Evolutionary conservation across 176 grass and related monocot genomes (phyloP).

Genomic region (Tillandsia leiboldiana): DNA sequence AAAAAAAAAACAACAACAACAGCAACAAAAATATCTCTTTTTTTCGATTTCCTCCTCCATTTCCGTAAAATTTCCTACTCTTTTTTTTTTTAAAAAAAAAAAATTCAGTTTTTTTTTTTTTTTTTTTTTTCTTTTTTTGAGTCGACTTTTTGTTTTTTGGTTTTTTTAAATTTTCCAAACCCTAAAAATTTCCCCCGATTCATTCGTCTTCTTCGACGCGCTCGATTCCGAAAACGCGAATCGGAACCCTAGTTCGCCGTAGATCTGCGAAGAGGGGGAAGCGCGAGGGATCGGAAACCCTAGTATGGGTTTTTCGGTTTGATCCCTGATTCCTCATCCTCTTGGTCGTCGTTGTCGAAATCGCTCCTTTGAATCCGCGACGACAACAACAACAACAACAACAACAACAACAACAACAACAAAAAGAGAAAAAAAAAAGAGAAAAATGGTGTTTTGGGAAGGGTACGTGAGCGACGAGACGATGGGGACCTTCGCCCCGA

Average conservation of each 20-base stretch:
- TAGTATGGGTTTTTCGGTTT: neutral
- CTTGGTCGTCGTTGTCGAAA: neutral
- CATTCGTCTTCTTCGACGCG: neutral
- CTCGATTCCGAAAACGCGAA: too few relatives aligned
- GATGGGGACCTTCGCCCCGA: slow-evolving; percentile 83
- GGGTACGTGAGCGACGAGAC: slow-evolving; percentile 73
- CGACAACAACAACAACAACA: too few relatives aligned
- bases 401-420: too few relatives aligned
- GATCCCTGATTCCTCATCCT: neutral
- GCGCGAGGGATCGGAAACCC: neutral
- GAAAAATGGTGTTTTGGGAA: slow-evolving; percentile 69
- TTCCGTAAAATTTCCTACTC: too few relatives aligned
- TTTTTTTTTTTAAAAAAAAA: too few relatives aligned
- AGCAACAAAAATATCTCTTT: neutral
- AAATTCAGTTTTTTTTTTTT: too few relatives aligned
- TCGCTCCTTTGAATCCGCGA: neutral
- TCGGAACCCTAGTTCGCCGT: too few relatives aligned
- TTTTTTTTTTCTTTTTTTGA: too few relatives aligned
- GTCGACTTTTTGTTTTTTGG: too few relatives aligned
- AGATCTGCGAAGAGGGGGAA: neutral
- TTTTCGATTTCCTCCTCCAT: neutral
- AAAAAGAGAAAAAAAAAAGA: neutral
- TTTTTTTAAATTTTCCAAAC: too few relatives aligned
- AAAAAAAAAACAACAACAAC: neutral
- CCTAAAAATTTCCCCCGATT: neutral